These are phyloP conservation scores for Pyronema domesticum DNA, from an alignment of 495 filamentous ascomycete species.

Conservation along the genomic window DNA sequence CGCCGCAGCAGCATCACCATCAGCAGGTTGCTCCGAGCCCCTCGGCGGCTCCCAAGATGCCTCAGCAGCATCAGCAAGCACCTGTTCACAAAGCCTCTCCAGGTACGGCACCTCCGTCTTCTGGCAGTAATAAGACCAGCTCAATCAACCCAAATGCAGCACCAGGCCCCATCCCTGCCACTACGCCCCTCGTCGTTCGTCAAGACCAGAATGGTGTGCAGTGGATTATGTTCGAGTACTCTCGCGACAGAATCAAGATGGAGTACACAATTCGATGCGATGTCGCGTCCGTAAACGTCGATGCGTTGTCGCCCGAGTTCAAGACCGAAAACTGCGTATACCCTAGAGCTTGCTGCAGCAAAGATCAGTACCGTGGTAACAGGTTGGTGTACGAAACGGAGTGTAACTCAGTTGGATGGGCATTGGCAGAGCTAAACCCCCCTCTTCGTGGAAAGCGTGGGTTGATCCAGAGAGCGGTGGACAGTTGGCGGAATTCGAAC, in stretches of 20 bases:
- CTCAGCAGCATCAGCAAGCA: conserved; percentile 38
- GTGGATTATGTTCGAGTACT: conserved; percentile 98
- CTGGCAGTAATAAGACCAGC: conserved; percentile 31
- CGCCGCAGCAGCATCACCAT: conserved; percentile 37
- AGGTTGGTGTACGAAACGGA: conserved; percentile 91
- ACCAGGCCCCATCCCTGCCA: conserved; percentile 96
- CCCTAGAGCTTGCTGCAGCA: conserved; percentile 80
- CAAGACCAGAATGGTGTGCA: conserved; percentile 95
- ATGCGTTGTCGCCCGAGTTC: conserved; percentile 69
- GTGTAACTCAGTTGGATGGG: conserved; percentile 97
- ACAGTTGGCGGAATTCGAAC: conserved; percentile 98
- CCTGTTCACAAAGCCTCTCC: conserved; percentile 26
- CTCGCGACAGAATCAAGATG: conserved; percentile 94
- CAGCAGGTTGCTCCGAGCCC: conserved; percentile 38
- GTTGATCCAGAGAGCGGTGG: conserved; percentile 88
- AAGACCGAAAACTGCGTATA: conserved; percentile 98
- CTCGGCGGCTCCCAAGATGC: conserved; percentile 36
- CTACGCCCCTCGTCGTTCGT: conserved; percentile 81
- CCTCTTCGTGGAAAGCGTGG: conserved; percentile 81
- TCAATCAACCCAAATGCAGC: conserved; percentile 75
- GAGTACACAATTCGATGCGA: conserved; percentile 98
- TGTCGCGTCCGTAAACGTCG: conserved; percentile 87
- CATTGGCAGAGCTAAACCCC: conserved; percentile 79
- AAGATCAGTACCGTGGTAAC: conserved; percentile 91
- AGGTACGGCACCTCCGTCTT: conserved; percentile 24